A percentile compares a stretch with the other conserved stretches of the same genome.
Evolutionary conservation across 352 stramenopile genomes (phyloP).

Genomic region (Pythium rishiriense): DNA sequence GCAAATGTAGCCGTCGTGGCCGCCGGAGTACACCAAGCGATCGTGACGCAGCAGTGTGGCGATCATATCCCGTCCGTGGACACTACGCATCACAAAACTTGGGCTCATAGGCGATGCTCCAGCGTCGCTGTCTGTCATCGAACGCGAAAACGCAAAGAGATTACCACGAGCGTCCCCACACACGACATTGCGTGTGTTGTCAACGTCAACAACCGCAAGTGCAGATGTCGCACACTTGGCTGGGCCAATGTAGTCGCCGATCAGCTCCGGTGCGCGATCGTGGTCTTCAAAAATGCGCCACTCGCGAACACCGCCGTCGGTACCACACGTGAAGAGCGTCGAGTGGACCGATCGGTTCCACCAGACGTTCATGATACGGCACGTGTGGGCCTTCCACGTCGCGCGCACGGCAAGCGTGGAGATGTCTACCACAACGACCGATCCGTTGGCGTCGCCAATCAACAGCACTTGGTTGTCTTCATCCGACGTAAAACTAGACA

Average conservation of each 20-base stretch:
- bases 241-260: conserved; percentile 54
- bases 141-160: conserved; percentile 60
- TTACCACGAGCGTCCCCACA: conserved; percentile 74
- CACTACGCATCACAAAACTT: conserved; percentile 40
- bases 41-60: conserved; percentile 49
- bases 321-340: conserved; percentile 63
- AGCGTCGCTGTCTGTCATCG: conserved; percentile 1
- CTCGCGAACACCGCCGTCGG: conserved; percentile 60
- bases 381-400: conserved; percentile 53
- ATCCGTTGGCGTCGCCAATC: conserved; percentile 52
- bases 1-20: conserved; percentile 85
- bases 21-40: conserved; percentile 50
- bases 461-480: conserved; percentile 45
- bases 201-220: conserved; percentile 49
- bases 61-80: conserved; percentile 73
- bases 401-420: conserved; percentile 31
- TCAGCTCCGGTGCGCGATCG: conserved; percentile 25
- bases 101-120: conserved; percentile 8
- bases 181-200: conserved; percentile 51
- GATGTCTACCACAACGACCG: conserved; percentile 51
- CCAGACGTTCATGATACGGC: conserved; percentile 76
- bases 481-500: conserved; percentile 31
- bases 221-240: conserved; percentile 59
- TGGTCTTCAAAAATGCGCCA: conserved; percentile 36
- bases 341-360: conserved; percentile 39